Percentiles rank a stretch among this genome's conserved stretches.
Conservation (phyloP, 495 filamentous ascomycete species). For the Xylaria scruposa region DNA sequence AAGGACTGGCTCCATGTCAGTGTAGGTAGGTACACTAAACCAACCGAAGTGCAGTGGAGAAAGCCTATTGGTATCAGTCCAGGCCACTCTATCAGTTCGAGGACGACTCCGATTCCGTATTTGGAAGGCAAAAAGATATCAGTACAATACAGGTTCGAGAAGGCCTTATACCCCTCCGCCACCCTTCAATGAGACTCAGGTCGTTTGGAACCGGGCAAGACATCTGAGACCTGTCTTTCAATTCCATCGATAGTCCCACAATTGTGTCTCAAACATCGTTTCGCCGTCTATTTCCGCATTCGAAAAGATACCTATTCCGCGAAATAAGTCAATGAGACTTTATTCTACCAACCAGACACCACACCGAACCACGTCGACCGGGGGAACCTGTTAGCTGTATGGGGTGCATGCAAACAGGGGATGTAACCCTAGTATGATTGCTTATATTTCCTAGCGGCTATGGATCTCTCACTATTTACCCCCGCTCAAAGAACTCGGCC, state of each 20-base stretch:
- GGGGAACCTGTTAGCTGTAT: not conserved
- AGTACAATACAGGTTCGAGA: too few relatives aligned
- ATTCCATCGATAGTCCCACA: not conserved
- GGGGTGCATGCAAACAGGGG: constrained; percentile 14
- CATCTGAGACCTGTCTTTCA: not conserved
- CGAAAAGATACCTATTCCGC: not conserved
- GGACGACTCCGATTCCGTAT: constrained; percentile 21
- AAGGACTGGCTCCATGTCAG: constrained; percentile 21
- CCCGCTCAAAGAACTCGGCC: constrained; percentile 1
- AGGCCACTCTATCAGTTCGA: constrained; percentile 5
- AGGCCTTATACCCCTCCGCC: too few relatives aligned
- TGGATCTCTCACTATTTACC: not conserved
- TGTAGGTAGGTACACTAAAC: not conserved
- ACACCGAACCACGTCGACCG: not conserved
- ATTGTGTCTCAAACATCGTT: not conserved
- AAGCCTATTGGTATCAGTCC: constrained; percentile 1
- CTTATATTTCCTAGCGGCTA: not conserved
- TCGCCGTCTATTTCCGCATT: not conserved
- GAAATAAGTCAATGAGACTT: not conserved
- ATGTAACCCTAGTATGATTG: not conserved
- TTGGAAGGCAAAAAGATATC: constrained; percentile 19
- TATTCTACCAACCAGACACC: not conserved
- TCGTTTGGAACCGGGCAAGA: not conserved
- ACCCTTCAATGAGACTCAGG: not conserved
- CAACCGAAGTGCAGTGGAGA: not conserved